phyloP scores from a whole-genome alignment of 495 filamentous ascomycete species.

The Penicillium canariense region DNA sequence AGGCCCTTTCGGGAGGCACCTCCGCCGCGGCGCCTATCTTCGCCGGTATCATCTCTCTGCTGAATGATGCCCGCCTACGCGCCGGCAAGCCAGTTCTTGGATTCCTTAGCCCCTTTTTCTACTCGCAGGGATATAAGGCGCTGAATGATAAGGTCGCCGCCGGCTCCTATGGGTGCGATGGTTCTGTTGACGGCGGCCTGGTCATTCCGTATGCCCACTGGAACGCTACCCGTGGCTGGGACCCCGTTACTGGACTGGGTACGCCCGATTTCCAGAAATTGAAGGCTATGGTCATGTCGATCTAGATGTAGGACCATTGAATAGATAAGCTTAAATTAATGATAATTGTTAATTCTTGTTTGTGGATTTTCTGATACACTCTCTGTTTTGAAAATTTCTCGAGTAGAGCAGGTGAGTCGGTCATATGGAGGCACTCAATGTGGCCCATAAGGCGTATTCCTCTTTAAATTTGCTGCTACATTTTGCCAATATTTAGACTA shows the following conservation, averaged over 20 bases:
- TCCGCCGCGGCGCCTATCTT: slow-evolving; percentile 50
- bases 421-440: too few relatives aligned
- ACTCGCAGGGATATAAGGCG: slow-evolving; percentile 25
- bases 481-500: too few relatives aligned
- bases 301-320: too few relatives aligned
- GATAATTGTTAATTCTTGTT: too few relatives aligned
- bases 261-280: slow-evolving; percentile 42
- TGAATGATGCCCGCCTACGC: slow-evolving; percentile 52
- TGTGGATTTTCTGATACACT: too few relatives aligned
- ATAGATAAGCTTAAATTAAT: too few relatives aligned
- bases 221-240: slow-evolving; percentile 45
- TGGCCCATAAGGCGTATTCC: too few relatives aligned
- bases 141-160: slow-evolving; percentile 35
- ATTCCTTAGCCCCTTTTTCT: slow-evolving; percentile 55
- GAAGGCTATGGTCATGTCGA: slow-evolving; percentile 29
- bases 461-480: too few relatives aligned
- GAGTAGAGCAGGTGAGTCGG: too few relatives aligned
- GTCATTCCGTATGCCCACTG: slow-evolving; percentile 32
- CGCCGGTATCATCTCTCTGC: slow-evolving; percentile 45
- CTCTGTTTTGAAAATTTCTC: too few relatives aligned
- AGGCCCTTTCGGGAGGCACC: slow-evolving; percentile 44
- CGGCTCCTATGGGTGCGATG: slow-evolving; percentile 27
- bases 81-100: slow-evolving; percentile 47
- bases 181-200: slow-evolving; percentile 20
- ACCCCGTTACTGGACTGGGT: slow-evolving; percentile 48